phyloP scores from a whole-genome alignment of 2,329 filamentous ascomycete species.

The Colletotrichum godetiae region DNA sequence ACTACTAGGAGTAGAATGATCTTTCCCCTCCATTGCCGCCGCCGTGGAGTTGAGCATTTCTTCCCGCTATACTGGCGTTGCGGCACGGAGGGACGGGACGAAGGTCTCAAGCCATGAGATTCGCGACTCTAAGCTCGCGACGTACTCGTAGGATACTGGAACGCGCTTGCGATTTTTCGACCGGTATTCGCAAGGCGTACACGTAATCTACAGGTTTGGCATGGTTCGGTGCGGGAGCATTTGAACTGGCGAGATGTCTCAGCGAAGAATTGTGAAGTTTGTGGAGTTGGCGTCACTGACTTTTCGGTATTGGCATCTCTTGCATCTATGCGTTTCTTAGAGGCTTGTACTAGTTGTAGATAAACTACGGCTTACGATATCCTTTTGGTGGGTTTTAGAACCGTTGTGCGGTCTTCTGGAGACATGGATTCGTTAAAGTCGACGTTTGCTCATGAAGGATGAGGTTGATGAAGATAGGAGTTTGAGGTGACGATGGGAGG shows the following conservation, averaged over 20 bases:
- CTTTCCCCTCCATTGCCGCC: neutral
- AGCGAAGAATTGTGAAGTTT: neutral
- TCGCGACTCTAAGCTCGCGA: constrained; percentile 28
- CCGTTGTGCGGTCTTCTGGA: neutral
- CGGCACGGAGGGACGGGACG: constrained; percentile 23
- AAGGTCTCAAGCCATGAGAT: constrained; percentile 36
- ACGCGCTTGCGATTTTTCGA: constrained; percentile 29
- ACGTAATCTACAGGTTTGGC: constrained; percentile 29
- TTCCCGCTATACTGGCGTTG: constrained; percentile 19
- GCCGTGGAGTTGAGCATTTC: constrained; percentile 32
- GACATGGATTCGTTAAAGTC: neutral
- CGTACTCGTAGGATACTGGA: constrained; percentile 32
- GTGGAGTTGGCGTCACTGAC: neutral
- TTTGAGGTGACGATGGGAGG: too few relatives aligned
- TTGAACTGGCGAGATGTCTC: constrained; percentile 16
- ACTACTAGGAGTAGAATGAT: neutral
- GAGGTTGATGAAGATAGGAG: neutral
- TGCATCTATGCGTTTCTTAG: constrained; percentile 7
- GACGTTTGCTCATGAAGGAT: neutral
- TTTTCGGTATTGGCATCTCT: constrained; percentile 31
- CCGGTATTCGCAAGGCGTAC: constrained; percentile 34
- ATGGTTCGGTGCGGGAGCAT: constrained; percentile 36
- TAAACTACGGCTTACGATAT: neutral
- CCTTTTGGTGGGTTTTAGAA: neutral
- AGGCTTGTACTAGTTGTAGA: accelerated